Evolutionary conservation across 1,284 basidiomycete species (phyloP), one percentile per base, ranked within the genome.

Genomic region (Coniferiporia weirii): DNA sequence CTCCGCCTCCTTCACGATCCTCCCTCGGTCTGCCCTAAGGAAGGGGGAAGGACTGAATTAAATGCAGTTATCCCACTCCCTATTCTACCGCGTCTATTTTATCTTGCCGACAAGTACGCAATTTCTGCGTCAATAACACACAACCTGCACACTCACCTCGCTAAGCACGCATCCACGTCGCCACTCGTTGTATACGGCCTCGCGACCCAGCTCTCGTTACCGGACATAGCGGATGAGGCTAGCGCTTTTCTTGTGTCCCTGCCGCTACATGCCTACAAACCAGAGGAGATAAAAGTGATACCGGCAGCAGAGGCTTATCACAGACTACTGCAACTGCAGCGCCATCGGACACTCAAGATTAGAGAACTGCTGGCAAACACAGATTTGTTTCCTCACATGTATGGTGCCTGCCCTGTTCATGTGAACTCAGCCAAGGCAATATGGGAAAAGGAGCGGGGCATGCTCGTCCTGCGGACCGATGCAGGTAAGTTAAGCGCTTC

Each of bases 371-470:
- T 87, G 22, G 66, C 80, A 45, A 72, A 70, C 17, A 84, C 86
- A 65, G 78, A 81, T 32, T 74, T 88, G 36, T 88, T 88, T 64
- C 86, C 85, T 19, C 81, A 85, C 70, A 83, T 83, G 22, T 88
- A 87, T 60, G 84, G 86, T 9, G 70, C 69, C 60, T 88, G 85
- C 67, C 45, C 69, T 22, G 66, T 68, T 40, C 85, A 87, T 69
- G 70, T 71, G 47, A 70, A 75, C 27, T 66, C 72, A 45, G 78
- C 81, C 0, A 67, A 64, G 43, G 67, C 68, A 3, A 65, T 70
- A 12, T 88, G 85, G 85, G 77, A 82, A 48, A 75, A 47, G 73
- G 76, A 60, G 76, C 75, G 62, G 57, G 61, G 51, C 13, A 60
- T 27, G 64, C 84, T 38, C 71, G 75, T 15, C 66, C 68, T 20